Evolutionary conservation across 1,139 yeast genomes (phyloP), one percentile per base, ranked within the genome.

Genomic region (Pichia sp.): DNA sequence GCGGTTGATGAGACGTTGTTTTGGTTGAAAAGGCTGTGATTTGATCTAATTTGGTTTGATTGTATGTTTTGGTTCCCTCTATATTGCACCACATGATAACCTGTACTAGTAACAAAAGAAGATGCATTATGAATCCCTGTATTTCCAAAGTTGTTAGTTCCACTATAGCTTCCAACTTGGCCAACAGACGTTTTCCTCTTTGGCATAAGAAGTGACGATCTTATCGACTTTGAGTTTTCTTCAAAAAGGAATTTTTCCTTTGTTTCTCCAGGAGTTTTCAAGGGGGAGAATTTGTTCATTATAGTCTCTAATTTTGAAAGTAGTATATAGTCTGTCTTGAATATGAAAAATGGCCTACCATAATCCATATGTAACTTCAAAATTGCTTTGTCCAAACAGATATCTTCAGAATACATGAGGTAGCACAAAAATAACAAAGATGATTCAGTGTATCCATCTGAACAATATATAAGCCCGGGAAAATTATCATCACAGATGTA

Each of bases 381-480:
- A 58, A 80, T 73, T 1, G 84, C 84, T 31, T 76, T 77, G 51
- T 76, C 79, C n/a, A 80, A 61, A 2, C 62, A 55, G 55, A 81
- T 67, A 2, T 78, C 80, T 54, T 81, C 77, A 1, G 82, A 71
- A 68, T 86, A 92, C 59, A 92, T 85, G 55, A 87, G 63, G 65
- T 81, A 90, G 58, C 90, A 81, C 47, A 90, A 72, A 0, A 84
- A 80, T 49, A 92, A 71, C 32, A 92, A 75, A 5, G 96, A 84
- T 58, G 92, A 87, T 67, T 92, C 97, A 0, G 97, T 90, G 69
- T 90, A 92, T 0, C 98, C 98, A 71, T 92, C 97, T 4, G 89
- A 81, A 66, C 97, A 90, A 67, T 85, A 86, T 15, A 90, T 74
- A 58, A 92, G 69, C 1, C 77, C 67, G 5, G 78, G 71, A 42